Conservation (phyloP, 129 eudicot species). For the Helichrysum umbraculigerum region DNA sequence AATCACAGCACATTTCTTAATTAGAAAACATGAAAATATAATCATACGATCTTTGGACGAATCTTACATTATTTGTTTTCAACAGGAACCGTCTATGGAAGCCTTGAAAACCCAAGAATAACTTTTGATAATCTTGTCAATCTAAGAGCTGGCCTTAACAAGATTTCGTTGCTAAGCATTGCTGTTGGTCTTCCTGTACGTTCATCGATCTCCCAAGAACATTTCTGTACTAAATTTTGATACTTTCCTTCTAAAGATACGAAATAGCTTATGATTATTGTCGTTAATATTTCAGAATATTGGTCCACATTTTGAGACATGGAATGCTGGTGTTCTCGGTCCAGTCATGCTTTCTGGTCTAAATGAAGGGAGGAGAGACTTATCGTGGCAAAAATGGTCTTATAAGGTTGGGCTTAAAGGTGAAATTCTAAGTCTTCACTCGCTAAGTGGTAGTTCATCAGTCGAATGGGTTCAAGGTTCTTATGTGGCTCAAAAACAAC, state of each 20-base stretch:
- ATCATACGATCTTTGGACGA: not conserved
- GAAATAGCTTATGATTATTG: not conserved
- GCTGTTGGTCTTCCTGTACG: constrained; percentile 98
- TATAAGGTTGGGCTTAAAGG: constrained; percentile 97
- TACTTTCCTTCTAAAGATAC: not conserved
- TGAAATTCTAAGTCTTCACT: constrained; percentile 77
- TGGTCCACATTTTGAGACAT: constrained; percentile 89
- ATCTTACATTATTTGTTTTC: constrained; percentile 14
- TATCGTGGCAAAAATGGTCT: constrained; percentile 99
- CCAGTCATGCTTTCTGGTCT: constrained; percentile 85
- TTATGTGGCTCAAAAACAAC: constrained; percentile 62
- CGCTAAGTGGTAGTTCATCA: constrained; percentile 79
- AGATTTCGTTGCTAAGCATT: constrained; percentile 79
- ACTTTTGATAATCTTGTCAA: constrained; percentile 59
- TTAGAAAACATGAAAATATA: not conserved
- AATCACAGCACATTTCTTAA: not conserved
- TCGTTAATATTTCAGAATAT: constrained; percentile 53
- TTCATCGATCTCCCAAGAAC: constrained; percentile 61
- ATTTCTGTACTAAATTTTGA: constrained; percentile 55
- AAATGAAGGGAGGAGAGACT: constrained; percentile 83
- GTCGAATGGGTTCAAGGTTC: constrained; percentile 90
- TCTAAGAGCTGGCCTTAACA: constrained; percentile 45
- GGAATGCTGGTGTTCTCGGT: constrained; percentile 98
- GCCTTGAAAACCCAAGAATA: constrained; percentile 78
- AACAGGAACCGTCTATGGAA: constrained; percentile 89